phyloP scores from a whole-genome alignment of 1,139 yeast species.

The Yamadazyma membranifaciens region DNA sequence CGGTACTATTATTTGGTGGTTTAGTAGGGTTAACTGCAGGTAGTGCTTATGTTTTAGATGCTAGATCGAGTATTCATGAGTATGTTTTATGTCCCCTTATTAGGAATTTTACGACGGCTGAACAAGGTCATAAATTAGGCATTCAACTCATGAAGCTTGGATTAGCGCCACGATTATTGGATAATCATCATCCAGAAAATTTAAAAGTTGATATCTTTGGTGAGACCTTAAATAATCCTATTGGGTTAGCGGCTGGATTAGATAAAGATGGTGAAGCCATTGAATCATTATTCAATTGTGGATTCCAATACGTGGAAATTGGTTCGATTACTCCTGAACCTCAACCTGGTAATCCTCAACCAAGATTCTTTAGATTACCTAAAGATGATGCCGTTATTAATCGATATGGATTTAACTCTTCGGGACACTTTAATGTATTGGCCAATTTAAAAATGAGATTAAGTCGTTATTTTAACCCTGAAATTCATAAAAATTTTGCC shows the following conservation, averaged over 20 bases:
- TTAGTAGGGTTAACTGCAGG: constrained; percentile 27
- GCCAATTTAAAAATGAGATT: constrained; percentile 65
- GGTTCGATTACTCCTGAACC: constrained; percentile 93
- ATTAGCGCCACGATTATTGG: constrained; percentile 60
- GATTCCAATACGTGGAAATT: constrained; percentile 88
- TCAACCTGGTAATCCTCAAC: constrained; percentile 91
- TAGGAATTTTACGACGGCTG: constrained; percentile 75
- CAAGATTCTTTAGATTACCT: constrained; percentile 84
- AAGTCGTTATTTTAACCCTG: constrained; percentile 33
- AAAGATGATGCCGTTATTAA: constrained; percentile 89
- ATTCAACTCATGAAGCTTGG: constrained; percentile 69
- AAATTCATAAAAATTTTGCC: constrained; percentile 54
- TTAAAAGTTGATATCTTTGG: constrained; percentile 68
- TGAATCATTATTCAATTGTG: constrained; percentile 72
- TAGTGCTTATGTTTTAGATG: constrained; percentile 55
- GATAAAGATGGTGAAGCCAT: constrained; percentile 96
- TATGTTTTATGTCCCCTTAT: constrained; percentile 75
- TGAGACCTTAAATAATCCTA: constrained; percentile 62
- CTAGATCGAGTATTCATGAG: constrained; percentile 82
- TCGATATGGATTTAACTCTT: constrained; percentile 91
- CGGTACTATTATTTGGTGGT: constrained; percentile 24
- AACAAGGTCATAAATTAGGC: constrained; percentile 78
- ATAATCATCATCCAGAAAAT: constrained; percentile 36
- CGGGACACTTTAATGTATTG: constrained; percentile 77
- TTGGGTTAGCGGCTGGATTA: constrained; percentile 94